These are phyloP conservation scores for Brassica cretica DNA, from an alignment of 345 rosid genomes.

Conservation along the genomic window DNA sequence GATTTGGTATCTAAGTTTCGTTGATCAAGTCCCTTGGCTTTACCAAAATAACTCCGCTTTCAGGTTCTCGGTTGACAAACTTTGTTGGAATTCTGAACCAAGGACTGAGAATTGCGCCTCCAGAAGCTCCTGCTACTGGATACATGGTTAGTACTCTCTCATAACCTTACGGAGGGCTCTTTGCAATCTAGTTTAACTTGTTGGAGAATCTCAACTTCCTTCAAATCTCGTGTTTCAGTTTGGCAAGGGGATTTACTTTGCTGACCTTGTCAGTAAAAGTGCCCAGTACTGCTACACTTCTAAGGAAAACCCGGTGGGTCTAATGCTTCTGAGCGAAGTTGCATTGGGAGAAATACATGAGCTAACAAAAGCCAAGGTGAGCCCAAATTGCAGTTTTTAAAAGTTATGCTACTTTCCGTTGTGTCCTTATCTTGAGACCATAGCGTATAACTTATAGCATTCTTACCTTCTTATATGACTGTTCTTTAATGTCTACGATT, in stretches of 20 bases:
- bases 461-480: neutral
- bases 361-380: constrained; percentile 76
- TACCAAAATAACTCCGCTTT: constrained; percentile 20
- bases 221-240: constrained; percentile 52
- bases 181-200: neutral
- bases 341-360: constrained; percentile 81
- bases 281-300: constrained; percentile 90
- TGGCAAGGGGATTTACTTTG: constrained; percentile 95
- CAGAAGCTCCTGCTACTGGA: constrained; percentile 98
- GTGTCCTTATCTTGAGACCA: neutral
- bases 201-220: constrained; percentile 18
- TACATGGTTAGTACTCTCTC: constrained; percentile 74
- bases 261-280: constrained; percentile 99
- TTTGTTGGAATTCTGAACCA: constrained; percentile 95
- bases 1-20: neutral
- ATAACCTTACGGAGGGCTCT: constrained; percentile 2
- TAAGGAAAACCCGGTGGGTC: constrained; percentile 80
- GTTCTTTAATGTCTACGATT: neutral
- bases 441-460: neutral
- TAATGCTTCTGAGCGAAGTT: constrained; percentile 92
- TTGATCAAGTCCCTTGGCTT: constrained; percentile 2
- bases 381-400: constrained; percentile 28
- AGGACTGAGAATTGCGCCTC: constrained; percentile 97
- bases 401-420: neutral
- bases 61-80: constrained; percentile 94